Base-by-base conservation (phyloP, 2,329 filamentous ascomycete genomes). In the Ophiognomonia clavigignenti-juglandacearum region DNA sequence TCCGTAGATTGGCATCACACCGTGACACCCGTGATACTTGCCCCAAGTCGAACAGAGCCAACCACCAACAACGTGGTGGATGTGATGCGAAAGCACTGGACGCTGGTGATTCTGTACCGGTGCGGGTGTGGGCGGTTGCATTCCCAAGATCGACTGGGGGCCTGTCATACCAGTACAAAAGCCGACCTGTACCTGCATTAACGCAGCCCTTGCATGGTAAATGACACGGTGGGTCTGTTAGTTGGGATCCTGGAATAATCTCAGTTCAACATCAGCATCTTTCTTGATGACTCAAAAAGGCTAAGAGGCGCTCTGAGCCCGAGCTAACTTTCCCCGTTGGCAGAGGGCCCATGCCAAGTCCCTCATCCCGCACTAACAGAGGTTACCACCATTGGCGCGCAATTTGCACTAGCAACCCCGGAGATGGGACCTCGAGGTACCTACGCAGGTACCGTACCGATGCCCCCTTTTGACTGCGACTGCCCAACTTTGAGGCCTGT, bases 401-500 rank as follows among this genome's bases (percentile, higher is more conserved):
- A 34, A 16, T 10, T 36, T 9, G 34, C n/a, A 14, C n/a, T 35
- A 16, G 32, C 16, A 13, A 20, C 16, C 34, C 34, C 34, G 34
- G 18, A 36, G 20, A 36, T 18, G 10, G 10, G 16, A 36, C 16
- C 20, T 20, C 32, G 32, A 35, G 16, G 26, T 20, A 26, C 23
- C n/a, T n/a, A n/a, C n/a, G n/a, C n/a, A n/a, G n/a, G n/a, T n/a
- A 43, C 34, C 22, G 27, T 27, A 18, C 19, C 40, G 16, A n/a
- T 31, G 43, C 34, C 44, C 46, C 47, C n/a, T n/a, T 52, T 52
- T 45, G 50, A 52, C 49, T 52, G 39, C 44, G 48, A 50, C 48
- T 50, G 38, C 41, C 41, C 40, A 39, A 45, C 40, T 41, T 42
- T n/a, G n/a, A n/a, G n/a, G 46, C 35, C 49, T 39, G 38, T 39